Base-by-base conservation (phyloP, 176 grass and related monocot genomes). In the Eremochloa ophiuroides region DNA sequence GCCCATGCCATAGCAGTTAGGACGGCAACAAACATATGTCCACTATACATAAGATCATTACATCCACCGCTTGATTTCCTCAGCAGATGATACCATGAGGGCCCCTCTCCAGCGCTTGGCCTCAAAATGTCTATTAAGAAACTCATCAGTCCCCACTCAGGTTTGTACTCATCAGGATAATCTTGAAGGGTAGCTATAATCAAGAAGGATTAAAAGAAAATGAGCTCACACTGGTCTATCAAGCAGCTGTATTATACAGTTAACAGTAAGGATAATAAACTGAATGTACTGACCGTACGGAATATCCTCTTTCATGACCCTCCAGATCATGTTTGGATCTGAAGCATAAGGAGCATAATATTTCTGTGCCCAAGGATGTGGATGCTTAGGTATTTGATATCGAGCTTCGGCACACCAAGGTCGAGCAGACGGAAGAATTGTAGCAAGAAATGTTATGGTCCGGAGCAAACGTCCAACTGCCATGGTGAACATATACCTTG, bases 1-100 rank as follows among this genome's bases (percentile, higher is more conserved):
- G 81, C 94, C 94, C 94, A 97, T 35, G 94, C 94, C 90, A 97
- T 94, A 85, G 92, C 92, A 74, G 95, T 97, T 59, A 97, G 83
- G 47, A 94, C 90, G 59, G 95, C 78, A 69, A 97, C 95, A 87
- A 97, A 74, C 92, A 97, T 97, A 83, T 97, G 92, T 30, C 96
- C 96, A 81, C 96, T 98, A 58, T 91, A 98, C 60, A 98, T 78
- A 79, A 98, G 88, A 81, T 98, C 96, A 78, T 84, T 98, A 77
- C 95, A 98, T 64, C 95, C 92, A 62, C 95, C 95, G 22, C 96
- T 89, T 40, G 96, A 91, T 89, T 85, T 95, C 77, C 89, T 98
- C 83, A 95, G 71, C 46, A 95, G 80, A 78, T 88, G 88, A 76
- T 95, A 93, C 90, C 95, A 98, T 78, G 87, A 88, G 31, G 90